Conservation (phyloP, 495 filamentous ascomycete species). For the Talaromyces proteolyticus region DNA sequence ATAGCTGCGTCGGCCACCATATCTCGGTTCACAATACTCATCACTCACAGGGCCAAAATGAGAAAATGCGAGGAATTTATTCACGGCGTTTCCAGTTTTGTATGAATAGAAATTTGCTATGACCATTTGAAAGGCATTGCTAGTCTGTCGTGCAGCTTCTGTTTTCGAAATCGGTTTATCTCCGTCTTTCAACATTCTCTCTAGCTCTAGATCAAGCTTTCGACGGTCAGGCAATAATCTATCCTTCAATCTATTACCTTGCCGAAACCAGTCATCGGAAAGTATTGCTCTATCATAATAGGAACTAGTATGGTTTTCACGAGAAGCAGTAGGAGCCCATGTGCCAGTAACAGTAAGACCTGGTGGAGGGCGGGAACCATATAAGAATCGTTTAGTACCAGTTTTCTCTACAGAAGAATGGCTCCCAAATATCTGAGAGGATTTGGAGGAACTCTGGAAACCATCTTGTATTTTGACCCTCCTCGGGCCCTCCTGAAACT, state of each 20-base stretch:
- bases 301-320: background rate
- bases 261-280: slow-evolving; percentile 21
- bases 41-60: slow-evolving; percentile 7
- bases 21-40: slow-evolving; percentile 8
- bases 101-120: slow-evolving; percentile 19
- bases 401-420: background rate
- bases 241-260: slow-evolving; percentile 13
- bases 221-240: too few relatives aligned
- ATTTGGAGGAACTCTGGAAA: background rate
- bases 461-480: background rate
- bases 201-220: background rate
- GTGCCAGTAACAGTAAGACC: background rate
- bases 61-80: slow-evolving; percentile 11
- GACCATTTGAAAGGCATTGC: background rate
- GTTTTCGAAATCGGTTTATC: too few relatives aligned
- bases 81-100: background rate
- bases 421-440: background rate
- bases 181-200: too few relatives aligned
- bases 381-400: background rate
- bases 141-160: background rate
- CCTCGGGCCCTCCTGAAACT: background rate
- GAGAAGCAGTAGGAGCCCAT: background rate
- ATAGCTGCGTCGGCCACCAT: slow-evolving; percentile 15
- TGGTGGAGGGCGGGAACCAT: background rate
- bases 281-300: slow-evolving; percentile 12